Conservation (phyloP, 108 stramenopile genomes). For the Nitzschia inconspicua region DNA sequence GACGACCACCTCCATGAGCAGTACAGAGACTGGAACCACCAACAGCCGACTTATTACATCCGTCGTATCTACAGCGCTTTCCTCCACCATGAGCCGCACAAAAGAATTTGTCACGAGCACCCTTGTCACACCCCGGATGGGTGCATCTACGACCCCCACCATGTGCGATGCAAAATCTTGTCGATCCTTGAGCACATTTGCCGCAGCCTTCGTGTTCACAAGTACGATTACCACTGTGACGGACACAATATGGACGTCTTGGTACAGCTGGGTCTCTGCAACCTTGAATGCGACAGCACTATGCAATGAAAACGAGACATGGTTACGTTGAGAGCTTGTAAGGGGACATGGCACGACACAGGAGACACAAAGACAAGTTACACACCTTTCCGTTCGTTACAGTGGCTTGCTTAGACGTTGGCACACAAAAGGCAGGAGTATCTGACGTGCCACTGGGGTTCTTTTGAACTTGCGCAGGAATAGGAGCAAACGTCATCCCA, state of each 20-base stretch:
- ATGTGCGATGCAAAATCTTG: slow-evolving; percentile 97
- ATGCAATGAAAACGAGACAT: neutral
- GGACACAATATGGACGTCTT: slow-evolving; percentile 72
- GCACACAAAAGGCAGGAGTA: too few species aligned
- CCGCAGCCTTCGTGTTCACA: slow-evolving; percentile 79
- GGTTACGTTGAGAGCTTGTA: too few species aligned
- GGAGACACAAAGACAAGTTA: too few species aligned
- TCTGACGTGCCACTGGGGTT: too few species aligned
- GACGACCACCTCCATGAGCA: slow-evolving; percentile 94
- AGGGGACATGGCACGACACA: too few species aligned
- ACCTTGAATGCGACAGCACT: slow-evolving; percentile 80
- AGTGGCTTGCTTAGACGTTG: too few species aligned
- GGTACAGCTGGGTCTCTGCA: slow-evolving; percentile 53
- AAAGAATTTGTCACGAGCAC: slow-evolving; percentile 87
- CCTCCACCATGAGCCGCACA: slow-evolving; percentile 97
- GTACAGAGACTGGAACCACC: slow-evolving; percentile 94
- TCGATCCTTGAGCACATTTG: slow-evolving; percentile 89
- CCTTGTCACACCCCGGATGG: slow-evolving; percentile 89
- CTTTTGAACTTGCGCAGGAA: too few species aligned
- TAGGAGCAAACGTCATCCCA: neutral
- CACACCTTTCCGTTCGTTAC: too few species aligned
- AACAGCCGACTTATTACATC: slow-evolving; percentile 95
- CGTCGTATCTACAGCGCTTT: slow-evolving; percentile 84
- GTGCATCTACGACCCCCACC: slow-evolving; percentile 96
- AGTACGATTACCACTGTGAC: slow-evolving; percentile 79